Evolutionary conservation across 768 basidiomycete genomes (phyloP).

Genomic region (Harrya chromipes): DNA sequence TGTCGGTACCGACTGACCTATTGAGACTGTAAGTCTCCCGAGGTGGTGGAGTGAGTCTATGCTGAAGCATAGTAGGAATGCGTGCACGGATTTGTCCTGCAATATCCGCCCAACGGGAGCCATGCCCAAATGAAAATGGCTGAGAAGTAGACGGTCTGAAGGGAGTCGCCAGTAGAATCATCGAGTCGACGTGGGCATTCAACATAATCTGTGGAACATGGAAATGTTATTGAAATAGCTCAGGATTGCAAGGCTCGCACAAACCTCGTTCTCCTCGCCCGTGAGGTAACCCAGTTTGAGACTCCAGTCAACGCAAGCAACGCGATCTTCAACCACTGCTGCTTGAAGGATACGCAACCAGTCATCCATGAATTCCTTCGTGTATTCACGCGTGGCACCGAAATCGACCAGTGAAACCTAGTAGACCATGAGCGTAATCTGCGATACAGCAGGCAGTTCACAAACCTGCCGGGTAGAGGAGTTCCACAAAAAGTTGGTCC

Average conservation of each 20-base stretch:
- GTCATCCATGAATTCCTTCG: slow-evolving; percentile 78
- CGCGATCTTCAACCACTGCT: slow-evolving; percentile 65
- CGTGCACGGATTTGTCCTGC: slow-evolving; percentile 72
- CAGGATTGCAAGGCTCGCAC: background rate
- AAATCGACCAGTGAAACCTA: slow-evolving; percentile 92
- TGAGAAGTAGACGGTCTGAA: slow-evolving; percentile 65
- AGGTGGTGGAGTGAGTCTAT: slow-evolving; percentile 90
- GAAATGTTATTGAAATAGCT: background rate
- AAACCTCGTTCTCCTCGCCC: slow-evolving; percentile 79
- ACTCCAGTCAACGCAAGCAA: slow-evolving; percentile 69
- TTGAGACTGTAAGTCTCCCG: slow-evolving; percentile 94
- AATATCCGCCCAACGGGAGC: slow-evolving; percentile 62
- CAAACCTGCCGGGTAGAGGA: slow-evolving; percentile 54
- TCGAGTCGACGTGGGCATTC: slow-evolving; percentile 78
- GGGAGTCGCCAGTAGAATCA: slow-evolving; percentile 82
- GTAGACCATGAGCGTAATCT: background rate
- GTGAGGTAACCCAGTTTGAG: slow-evolving; percentile 86
- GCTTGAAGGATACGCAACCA: slow-evolving; percentile 86
- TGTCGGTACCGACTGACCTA: slow-evolving; percentile 45
- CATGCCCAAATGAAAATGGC: slow-evolving; percentile 77
- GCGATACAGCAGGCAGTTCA: background rate
- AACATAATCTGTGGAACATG: slow-evolving; percentile 59
- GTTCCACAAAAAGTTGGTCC: slow-evolving; percentile 97
- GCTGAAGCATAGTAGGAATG: slow-evolving; percentile 88
- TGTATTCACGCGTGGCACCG: slow-evolving; percentile 89